Conservation (phyloP, 78 protist genomes). For the Neovahlkampfia damariscottae region DNA sequence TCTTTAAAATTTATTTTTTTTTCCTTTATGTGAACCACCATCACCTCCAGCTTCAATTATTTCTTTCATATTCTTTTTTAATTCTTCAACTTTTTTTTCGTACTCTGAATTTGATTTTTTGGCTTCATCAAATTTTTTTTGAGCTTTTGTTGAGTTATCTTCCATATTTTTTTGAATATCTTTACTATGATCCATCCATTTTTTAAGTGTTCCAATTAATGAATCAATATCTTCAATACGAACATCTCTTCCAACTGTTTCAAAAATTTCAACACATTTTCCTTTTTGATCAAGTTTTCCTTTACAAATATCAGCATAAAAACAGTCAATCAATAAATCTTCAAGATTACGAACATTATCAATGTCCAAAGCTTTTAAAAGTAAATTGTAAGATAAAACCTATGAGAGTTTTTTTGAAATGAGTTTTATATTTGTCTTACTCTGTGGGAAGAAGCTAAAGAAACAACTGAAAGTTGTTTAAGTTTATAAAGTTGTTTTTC, state of each 20-base stretch:
- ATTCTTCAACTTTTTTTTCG: background rate
- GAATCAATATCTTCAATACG: background rate
- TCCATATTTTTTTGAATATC: background rate
- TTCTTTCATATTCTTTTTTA: background rate
- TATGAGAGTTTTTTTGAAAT: background rate
- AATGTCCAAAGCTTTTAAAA: background rate
- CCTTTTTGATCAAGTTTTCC: background rate
- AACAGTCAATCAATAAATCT: background rate
- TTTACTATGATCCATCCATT: background rate
- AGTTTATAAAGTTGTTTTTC: background rate
- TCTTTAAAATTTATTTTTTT: background rate
- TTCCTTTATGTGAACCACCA: too few species aligned
- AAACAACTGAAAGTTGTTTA: background rate
- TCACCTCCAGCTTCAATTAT: too few species aligned
- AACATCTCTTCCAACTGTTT: background rate
- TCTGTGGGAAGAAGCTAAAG: background rate
- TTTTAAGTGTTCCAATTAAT: background rate
- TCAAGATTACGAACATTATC: background rate
- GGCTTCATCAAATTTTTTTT: background rate
- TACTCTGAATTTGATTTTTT: background rate
- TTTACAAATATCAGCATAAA: background rate
- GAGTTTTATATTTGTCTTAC: background rate
- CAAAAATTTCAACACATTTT: background rate
- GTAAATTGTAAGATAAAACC: background rate
- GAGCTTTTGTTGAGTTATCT: background rate